These are phyloP conservation scores for Sophora flavescens DNA, from an alignment of 306 rosid species.

Conservation along the genomic window DNA sequence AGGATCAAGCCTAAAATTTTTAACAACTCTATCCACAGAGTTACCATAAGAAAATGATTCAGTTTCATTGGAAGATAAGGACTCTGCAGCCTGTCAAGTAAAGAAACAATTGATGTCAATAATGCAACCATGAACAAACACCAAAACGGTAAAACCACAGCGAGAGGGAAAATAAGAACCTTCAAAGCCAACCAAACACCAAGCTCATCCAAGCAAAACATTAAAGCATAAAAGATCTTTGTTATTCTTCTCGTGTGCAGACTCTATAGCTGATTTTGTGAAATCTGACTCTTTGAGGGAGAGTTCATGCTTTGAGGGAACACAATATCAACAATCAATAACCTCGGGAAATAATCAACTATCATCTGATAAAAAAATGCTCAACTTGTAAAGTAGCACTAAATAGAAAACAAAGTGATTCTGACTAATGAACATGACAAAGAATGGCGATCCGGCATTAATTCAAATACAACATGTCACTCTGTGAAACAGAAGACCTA, in stretches of 20 bases:
- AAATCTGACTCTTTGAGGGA: conserved; percentile 50
- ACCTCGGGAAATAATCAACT: conserved; percentile 41
- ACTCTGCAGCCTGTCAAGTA: conserved; percentile 74
- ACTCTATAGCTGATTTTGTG: conserved; percentile 47
- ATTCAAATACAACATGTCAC: conserved; percentile 9
- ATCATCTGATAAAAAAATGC: conserved; percentile 4
- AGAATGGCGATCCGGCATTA: neutral
- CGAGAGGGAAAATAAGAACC: conserved; percentile 53
- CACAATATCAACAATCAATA: conserved; percentile 48
- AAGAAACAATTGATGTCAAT: conserved; percentile 28
- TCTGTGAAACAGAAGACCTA: neutral
- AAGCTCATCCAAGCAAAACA: conserved; percentile 75
- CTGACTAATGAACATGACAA: conserved; percentile 4
- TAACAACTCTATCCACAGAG: conserved; percentile 61
- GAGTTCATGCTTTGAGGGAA: conserved; percentile 68
- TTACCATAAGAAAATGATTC: conserved; percentile 59
- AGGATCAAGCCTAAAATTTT: conserved; percentile 57
- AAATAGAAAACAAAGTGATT: neutral
- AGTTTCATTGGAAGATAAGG: conserved; percentile 49
- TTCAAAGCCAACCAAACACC: conserved; percentile 81
- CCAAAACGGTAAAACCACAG: conserved; percentile 26
- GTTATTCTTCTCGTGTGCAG: conserved; percentile 56
- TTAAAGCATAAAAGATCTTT: conserved; percentile 51
- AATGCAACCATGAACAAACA: conserved; percentile 38
- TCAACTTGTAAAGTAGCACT: neutral